These are phyloP conservation scores for Cutaneotrichosporon sp. DNA, from an alignment of 1,284 basidiomycete genomes.

Conservation along the genomic window DNA sequence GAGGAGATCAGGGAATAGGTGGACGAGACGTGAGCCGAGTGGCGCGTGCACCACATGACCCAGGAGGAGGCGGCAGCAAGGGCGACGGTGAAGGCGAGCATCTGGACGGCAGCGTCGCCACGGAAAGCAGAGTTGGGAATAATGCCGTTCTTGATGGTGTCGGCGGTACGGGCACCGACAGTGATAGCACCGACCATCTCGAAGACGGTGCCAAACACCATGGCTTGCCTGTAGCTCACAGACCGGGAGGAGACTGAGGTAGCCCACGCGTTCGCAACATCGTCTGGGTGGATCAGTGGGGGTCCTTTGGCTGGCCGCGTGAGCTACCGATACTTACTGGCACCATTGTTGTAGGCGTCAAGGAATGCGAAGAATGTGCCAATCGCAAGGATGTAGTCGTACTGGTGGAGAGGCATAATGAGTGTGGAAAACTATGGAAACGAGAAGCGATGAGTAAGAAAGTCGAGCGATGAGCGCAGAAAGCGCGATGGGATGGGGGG, in stretches of 20 bases:
- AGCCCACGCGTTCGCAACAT: slow-evolving; percentile 52
- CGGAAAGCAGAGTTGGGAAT: slow-evolving; percentile 48
- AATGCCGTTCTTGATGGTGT: slow-evolving; percentile 54
- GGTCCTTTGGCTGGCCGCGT: background rate
- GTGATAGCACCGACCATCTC: slow-evolving; percentile 51
- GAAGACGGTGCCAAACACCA: slow-evolving; percentile 50
- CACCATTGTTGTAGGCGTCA: slow-evolving; percentile 53
- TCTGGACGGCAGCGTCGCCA: slow-evolving; percentile 50
- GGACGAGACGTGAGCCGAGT: slow-evolving; percentile 50
- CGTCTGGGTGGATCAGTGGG: slow-evolving; percentile 14
- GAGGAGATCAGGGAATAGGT: slow-evolving; percentile 51
- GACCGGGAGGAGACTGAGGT: slow-evolving; percentile 52
- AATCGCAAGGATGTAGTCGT: slow-evolving; percentile 51
- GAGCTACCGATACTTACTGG: slow-evolving; percentile 25
- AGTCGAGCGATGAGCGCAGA: no score
- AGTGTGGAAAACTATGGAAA: background rate
- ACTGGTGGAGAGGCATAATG: slow-evolving; percentile 34
- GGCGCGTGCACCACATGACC: slow-evolving; percentile 50
- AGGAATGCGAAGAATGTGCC: slow-evolving; percentile 50
- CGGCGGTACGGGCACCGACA: slow-evolving; percentile 50
- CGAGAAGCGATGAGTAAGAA: no score
- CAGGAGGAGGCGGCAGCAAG: slow-evolving; percentile 47
- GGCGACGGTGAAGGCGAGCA: slow-evolving; percentile 52
- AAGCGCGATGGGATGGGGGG: no score
- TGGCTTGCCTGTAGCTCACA: slow-evolving; percentile 50